Evolutionary conservation across 495 filamentous ascomycete species (phyloP), one percentile per base, ranked within the genome.

Genomic region (Podospora comata): DNA sequence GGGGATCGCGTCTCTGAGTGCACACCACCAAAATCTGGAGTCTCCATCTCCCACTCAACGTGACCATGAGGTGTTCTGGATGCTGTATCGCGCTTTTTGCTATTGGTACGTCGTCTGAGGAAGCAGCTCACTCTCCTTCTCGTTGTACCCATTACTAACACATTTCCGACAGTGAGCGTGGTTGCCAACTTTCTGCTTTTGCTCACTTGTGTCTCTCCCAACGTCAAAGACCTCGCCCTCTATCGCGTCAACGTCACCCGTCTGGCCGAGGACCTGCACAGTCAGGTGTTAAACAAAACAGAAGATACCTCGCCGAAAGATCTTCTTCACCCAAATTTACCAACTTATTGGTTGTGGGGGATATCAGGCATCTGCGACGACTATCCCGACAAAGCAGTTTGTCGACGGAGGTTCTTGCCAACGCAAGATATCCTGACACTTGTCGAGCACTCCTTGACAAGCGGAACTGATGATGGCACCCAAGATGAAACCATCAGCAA

Each of bases 371-470:
- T 61, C 26, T 61, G 59, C 59, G 59, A 61, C 26, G 26, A 32
- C 0, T 58, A 20, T 5, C 26, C 20, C 3, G 26, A 61, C 16
- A 32, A 61, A 7, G 18, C 16, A 5, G 7, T 7, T 18, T 61
- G 59, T 30, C 59, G 59, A 26, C 59, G 27, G 32, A 15, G 4
- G 18, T 61, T 61, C 30, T 30, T 28, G 18, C 59, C 59, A 6
- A 61, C 59, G 7, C 59, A 61, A 18, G 26, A 32, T 32, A 26
- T 61, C 0, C 27, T 61, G 27, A 61, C 20, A 2, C 20, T 61
- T 28, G 16, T 61, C 59, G 23, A 61, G 16, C n/a, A 61, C 23
- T 61, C 59, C 5, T 32, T 61, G 59, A 61, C n/a, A 61, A 30
- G 30, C 23, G 11, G 3, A 2, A 3, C 26, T 32, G 13, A 32